phyloP scores from a whole-genome alignment of 2,329 filamentous ascomycete species.

The Sporothrix brasiliensis region DNA sequence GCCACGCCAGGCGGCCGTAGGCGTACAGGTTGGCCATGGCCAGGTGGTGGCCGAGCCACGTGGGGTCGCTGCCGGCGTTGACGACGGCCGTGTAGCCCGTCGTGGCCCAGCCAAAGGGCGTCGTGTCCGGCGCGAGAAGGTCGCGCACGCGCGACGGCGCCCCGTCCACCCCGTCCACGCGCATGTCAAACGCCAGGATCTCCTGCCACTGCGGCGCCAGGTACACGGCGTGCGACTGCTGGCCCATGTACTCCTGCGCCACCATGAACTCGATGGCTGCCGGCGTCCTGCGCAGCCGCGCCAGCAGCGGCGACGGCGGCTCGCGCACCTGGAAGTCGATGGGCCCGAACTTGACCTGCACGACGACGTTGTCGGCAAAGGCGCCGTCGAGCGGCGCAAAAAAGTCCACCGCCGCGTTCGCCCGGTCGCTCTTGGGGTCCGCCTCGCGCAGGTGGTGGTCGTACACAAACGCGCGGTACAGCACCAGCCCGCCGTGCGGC shows the following conservation, averaged over 20 bases:
- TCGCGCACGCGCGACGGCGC: conserved; percentile 60
- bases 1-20: conserved; percentile 68
- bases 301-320: conserved; percentile 66
- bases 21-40: conserved; percentile 73
- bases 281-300: conserved; percentile 49
- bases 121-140: conserved; percentile 51
- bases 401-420: conserved; percentile 69
- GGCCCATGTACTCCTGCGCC: conserved; percentile 70
- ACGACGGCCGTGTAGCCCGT: conserved; percentile 68
- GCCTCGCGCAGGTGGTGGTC: conserved; percentile 58
- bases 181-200: conserved; percentile 68
- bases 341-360: conserved; percentile 74
- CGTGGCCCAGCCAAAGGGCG: conserved; percentile 54
- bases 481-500: conserved; percentile 60
- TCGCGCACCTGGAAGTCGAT: conserved; percentile 76
- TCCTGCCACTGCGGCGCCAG: conserved; percentile 69
- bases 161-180: conserved; percentile 61
- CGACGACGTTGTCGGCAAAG: conserved; percentile 70
- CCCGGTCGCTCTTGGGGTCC: conserved; percentile 68
- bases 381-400: conserved; percentile 65
- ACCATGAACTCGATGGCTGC: conserved; percentile 67
- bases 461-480: conserved; percentile 76
- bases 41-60: conserved; percentile 70
- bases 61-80: conserved; percentile 67
- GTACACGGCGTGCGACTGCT: conserved; percentile 70